phyloP scores from a whole-genome alignment of 495 filamentous ascomycete genomes.

The Aspergillus leporis region DNA sequence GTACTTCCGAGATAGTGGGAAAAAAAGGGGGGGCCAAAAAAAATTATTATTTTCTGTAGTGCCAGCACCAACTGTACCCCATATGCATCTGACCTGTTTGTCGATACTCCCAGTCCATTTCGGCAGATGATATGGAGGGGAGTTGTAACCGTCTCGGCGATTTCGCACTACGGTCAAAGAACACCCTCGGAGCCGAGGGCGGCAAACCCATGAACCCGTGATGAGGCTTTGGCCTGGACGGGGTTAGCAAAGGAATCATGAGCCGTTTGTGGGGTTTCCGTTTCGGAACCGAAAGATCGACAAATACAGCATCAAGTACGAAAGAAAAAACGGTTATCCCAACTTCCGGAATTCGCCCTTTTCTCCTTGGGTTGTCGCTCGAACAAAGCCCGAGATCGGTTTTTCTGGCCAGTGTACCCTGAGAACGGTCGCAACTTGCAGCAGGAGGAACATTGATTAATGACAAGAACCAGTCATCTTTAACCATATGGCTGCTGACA shows the following conservation, averaged over 20 bases:
- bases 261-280: background rate
- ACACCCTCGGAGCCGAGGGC: background rate
- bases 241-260: background rate
- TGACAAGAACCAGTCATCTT: background rate
- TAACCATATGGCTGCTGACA: background rate
- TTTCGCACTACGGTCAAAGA: background rate
- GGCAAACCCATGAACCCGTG: background rate
- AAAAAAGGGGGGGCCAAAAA: conserved; percentile 1
- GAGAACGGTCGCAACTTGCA: background rate
- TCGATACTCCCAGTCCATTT: background rate
- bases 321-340: background rate
- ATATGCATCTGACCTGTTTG: background rate
- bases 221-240: background rate
- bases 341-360: background rate
- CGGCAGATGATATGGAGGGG: background rate
- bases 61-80: background rate
- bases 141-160: background rate
- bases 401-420: background rate
- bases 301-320: background rate
- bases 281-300: conserved; percentile 2
- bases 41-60: background rate
- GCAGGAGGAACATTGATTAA: background rate
- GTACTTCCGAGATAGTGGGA: background rate
- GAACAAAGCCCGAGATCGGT: background rate
- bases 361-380: background rate